These are phyloP conservation scores for Populus hybrid DNA, from an alignment of 441 rosid species.

Conservation along the genomic window DNA sequence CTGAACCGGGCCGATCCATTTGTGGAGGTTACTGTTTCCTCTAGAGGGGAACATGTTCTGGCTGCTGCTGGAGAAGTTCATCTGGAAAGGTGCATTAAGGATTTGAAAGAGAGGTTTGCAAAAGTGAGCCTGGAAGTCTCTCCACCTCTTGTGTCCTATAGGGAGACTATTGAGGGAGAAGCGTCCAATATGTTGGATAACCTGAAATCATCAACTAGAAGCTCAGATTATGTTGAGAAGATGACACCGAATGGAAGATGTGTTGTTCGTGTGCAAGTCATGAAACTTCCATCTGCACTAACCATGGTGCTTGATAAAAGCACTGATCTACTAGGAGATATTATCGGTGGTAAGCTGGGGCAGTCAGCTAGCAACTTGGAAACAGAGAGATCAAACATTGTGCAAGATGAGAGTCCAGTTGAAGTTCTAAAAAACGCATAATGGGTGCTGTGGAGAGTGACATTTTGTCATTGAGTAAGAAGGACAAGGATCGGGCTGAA, in stretches of 20 bases:
- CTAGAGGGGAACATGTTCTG: slow-evolving; percentile 91
- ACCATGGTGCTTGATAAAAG: slow-evolving; percentile 87
- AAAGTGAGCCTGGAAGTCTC: slow-evolving; percentile 83
- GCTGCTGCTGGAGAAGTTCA: slow-evolving; percentile 98
- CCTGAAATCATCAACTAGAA: slow-evolving; percentile 53
- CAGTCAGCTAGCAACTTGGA: slow-evolving; percentile 44
- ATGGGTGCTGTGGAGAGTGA: slow-evolving; percentile 60
- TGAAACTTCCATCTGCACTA: slow-evolving; percentile 69
- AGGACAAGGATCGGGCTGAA: slow-evolving; percentile 56
- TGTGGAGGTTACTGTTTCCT: slow-evolving; percentile 84
- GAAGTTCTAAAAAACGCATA: slow-evolving; percentile 49
- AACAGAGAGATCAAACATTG: slow-evolving; percentile 32
- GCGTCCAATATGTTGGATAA: slow-evolving; percentile 53
- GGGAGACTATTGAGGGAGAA: slow-evolving; percentile 82
- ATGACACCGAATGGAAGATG: slow-evolving; percentile 76
- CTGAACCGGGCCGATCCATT: slow-evolving; percentile 94
- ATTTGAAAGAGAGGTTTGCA: slow-evolving; percentile 88
- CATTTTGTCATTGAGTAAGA: slow-evolving; percentile 42
- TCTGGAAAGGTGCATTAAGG: slow-evolving; percentile 84
- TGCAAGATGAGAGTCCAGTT: slow-evolving; percentile 49
- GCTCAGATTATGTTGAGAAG: slow-evolving; percentile 70
- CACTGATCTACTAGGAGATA: slow-evolving; percentile 65
- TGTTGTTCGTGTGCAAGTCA: slow-evolving; percentile 64
- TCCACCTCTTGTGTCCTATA: slow-evolving; percentile 86
- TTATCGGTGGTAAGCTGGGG: slow-evolving; percentile 60